Evolutionary conservation across 176 grass and related monocot species (phyloP).

Genomic region (Tillandsia fasciculata): DNA sequence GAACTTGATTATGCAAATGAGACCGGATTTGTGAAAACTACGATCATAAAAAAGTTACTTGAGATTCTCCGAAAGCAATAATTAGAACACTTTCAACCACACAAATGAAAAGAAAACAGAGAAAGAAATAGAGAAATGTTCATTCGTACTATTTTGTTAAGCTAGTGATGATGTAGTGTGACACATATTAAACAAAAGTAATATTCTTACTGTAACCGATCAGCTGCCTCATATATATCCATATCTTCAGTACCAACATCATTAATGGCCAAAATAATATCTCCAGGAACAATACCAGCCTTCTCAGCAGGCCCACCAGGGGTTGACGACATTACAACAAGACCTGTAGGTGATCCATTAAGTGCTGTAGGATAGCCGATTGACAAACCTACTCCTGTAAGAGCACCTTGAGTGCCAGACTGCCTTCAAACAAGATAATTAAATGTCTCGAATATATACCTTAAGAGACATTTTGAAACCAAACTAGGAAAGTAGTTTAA

Average conservation of each 20-base stretch:
- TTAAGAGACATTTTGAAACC: too few species aligned
- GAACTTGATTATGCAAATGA: too few species aligned
- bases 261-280: constrained; percentile 84
- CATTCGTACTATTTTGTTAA: too few species aligned
- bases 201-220: constrained; percentile 61
- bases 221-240: constrained; percentile 97
- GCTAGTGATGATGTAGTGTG: background rate
- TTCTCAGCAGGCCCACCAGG: constrained; percentile 82
- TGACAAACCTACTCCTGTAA: constrained; percentile 91
- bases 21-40: too few species aligned
- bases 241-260: constrained; percentile 57
- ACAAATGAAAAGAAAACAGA: too few species aligned
- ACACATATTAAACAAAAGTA: background rate
- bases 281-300: constrained; percentile 72
- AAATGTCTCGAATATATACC: constrained; percentile 14
- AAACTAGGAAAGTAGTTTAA: too few species aligned
- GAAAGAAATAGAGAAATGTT: too few species aligned
- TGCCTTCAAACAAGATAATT: constrained; percentile 70
- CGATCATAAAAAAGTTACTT: too few species aligned
- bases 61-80: too few species aligned
- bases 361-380: constrained; percentile 57
- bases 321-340: constrained; percentile 69
- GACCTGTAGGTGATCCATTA: constrained; percentile 56
- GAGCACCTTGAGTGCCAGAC: constrained; percentile 92
- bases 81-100: too few species aligned